phyloP scores from a whole-genome alignment of 2,329 filamentous ascomycete genomes.

The Xylaria sp. region DNA sequence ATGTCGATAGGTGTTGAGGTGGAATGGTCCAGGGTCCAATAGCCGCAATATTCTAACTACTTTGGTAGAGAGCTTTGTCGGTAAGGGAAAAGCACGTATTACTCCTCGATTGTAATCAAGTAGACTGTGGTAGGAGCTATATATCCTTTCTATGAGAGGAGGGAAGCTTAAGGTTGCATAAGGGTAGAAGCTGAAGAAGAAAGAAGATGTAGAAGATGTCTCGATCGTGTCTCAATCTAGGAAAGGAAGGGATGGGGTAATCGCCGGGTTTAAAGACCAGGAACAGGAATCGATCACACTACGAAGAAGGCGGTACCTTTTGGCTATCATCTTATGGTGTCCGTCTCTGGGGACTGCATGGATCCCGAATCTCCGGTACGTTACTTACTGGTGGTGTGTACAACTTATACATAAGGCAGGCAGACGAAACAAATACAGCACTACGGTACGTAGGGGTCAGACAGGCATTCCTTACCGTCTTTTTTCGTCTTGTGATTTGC shows the following conservation, averaged over 20 bases:
- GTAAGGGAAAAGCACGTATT: conserved; percentile 9
- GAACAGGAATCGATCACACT: conserved; percentile 37
- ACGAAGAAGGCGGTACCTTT: conserved; percentile 28
- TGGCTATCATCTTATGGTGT: conserved; percentile 18
- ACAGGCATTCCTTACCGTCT: conserved; percentile 36
- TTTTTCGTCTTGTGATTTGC: conserved; percentile 36
- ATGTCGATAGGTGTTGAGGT: conserved; percentile 10
- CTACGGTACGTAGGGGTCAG: background rate
- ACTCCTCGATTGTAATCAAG: conserved; percentile 7
- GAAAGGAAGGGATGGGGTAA: conserved; percentile 35
- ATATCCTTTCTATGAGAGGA: conserved; percentile 20
- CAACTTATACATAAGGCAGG: conserved; percentile 13
- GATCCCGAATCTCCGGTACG: conserved; percentile 38
- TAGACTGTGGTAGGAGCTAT: conserved; percentile 27
- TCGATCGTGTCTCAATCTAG: conserved; percentile 23
- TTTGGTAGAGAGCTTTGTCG: conserved; percentile 1
- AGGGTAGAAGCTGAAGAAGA: conserved; percentile 17
- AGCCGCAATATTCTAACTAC: conserved; percentile 12
- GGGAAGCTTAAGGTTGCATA: conserved; percentile 14
- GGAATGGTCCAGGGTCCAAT: conserved; percentile 10
- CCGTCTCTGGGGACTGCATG: conserved; percentile 27
- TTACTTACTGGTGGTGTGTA: conserved; percentile 25
- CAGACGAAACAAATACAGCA: background rate
- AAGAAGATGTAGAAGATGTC: conserved; percentile 17
- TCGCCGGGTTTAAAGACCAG: conserved; percentile 39